phyloP scores from a whole-genome alignment of 1,284 basidiomycete genomes.

The Cutaneotrichosporon sp. region DNA sequence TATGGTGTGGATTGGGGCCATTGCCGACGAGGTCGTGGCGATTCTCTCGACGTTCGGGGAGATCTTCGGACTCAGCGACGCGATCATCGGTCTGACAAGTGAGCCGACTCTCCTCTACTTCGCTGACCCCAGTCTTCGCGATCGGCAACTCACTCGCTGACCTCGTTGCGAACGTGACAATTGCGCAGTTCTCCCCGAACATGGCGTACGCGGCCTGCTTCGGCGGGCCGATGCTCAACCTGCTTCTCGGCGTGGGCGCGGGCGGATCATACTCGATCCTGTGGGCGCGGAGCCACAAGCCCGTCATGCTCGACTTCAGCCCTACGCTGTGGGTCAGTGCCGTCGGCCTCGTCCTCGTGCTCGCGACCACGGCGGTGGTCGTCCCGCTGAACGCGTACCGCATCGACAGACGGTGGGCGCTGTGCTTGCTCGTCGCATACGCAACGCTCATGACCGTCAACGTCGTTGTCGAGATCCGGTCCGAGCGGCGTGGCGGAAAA shows the following conservation, averaged over 20 bases:
- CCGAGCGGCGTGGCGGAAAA: slow-evolving; percentile 22
- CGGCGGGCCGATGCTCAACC: slow-evolving; percentile 75
- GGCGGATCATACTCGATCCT: slow-evolving; percentile 52
- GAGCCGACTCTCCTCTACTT: slow-evolving; percentile 8
- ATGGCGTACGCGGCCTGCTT: slow-evolving; percentile 58
- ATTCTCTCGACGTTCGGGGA: slow-evolving; percentile 89
- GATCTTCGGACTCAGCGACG: slow-evolving; percentile 93
- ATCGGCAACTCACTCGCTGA: slow-evolving; percentile 95
- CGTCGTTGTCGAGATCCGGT: slow-evolving; percentile 67
- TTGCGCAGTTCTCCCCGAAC: slow-evolving; percentile 62
- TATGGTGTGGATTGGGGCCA: slow-evolving; percentile 93
- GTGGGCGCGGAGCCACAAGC: slow-evolving; percentile 60
- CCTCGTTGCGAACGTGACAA: slow-evolving; percentile 93
- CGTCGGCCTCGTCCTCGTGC: slow-evolving; percentile 71
- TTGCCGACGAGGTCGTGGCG: slow-evolving; percentile 89
- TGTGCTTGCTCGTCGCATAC: slow-evolving; percentile 75
- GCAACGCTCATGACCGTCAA: slow-evolving; percentile 70
- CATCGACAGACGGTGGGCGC: slow-evolving; percentile 76
- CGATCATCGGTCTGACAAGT: slow-evolving; percentile 88
- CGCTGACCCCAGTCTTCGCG: slow-evolving; percentile 66
- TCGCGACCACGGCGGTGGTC: slow-evolving; percentile 74
- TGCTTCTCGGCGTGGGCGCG: slow-evolving; percentile 65
- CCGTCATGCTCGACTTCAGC: slow-evolving; percentile 73
- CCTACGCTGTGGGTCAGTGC: slow-evolving; percentile 81
- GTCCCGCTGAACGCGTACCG: slow-evolving; percentile 83